phyloP scores from a whole-genome alignment of 2,329 filamentous ascomycete species.

The Curvularia spicifera region DNA sequence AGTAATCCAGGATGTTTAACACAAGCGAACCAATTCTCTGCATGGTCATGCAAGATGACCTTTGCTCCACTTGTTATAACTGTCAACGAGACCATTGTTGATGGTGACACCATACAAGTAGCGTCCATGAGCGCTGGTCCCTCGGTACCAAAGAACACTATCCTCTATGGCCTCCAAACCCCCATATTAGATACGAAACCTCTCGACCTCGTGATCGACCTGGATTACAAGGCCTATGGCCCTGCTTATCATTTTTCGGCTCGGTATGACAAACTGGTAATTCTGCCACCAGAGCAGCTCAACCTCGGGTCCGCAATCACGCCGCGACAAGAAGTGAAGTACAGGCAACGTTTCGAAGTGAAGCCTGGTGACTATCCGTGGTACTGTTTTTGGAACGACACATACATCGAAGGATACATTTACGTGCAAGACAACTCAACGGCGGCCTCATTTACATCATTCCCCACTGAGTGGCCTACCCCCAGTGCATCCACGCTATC shows the following conservation, averaged over 20 bases:
- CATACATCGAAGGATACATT: constrained; percentile 70
- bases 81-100: constrained; percentile 29
- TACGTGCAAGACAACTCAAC: constrained; percentile 64
- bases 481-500: constrained; percentile 23
- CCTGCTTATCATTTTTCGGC: constrained; percentile 69
- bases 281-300: constrained; percentile 55
- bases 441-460: constrained; percentile 40
- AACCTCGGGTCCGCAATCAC: constrained; percentile 30
- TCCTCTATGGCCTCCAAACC: constrained; percentile 68
- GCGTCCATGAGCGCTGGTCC: constrained; percentile 35
- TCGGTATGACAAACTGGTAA: constrained; percentile 69
- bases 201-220: constrained; percentile 64
- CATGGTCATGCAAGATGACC: constrained; percentile 59
- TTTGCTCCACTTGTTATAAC: constrained; percentile 44
- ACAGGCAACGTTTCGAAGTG: constrained; percentile 52
- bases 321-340: constrained; percentile 34
- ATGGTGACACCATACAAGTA: constrained; percentile 18
- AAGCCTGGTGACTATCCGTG: constrained; percentile 67
- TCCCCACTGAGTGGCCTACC: constrained; percentile 33
- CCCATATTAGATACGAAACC: constrained; percentile 58
- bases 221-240: constrained; percentile 62
- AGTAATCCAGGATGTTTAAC: constrained; percentile 58
- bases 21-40: constrained; percentile 52
- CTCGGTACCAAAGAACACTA: constrained; percentile 48
- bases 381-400: constrained; percentile 74